phyloP scores from a whole-genome alignment of 306 rosid species.

The Senna siamea region DNA sequence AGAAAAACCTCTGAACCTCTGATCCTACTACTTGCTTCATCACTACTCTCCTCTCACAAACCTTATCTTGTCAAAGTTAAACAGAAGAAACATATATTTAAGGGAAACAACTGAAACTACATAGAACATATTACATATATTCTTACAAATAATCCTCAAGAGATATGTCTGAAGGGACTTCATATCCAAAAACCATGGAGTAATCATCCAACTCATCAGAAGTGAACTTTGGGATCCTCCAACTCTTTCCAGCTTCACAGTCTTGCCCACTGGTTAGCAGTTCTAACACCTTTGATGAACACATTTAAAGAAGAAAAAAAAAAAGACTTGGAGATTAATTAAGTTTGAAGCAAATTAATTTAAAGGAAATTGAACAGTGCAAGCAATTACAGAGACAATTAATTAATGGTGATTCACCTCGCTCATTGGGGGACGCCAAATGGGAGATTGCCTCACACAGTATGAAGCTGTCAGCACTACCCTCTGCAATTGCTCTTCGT shows the following conservation, averaged over 20 bases:
- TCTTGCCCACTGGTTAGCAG: slow-evolving; percentile 64
- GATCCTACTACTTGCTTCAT: slow-evolving; percentile 16
- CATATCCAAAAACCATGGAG: slow-evolving; percentile 82
- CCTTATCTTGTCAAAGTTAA: slow-evolving; percentile 5
- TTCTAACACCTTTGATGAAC: slow-evolving; percentile 72
- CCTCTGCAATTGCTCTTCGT: slow-evolving; percentile 63
- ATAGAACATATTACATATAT: background rate
- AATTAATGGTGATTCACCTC: slow-evolving; percentile 53
- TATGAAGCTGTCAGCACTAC: slow-evolving; percentile 75
- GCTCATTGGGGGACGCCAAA: slow-evolving; percentile 78
- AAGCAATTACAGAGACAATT: too few species aligned
- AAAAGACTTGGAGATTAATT: too few species aligned
- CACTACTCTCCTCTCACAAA: slow-evolving; percentile 22
- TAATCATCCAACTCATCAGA: slow-evolving; percentile 87
- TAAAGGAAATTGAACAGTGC: background rate
- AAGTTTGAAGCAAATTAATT: background rate
- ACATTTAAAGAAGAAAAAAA: too few species aligned
- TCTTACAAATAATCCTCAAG: slow-evolving; percentile 68
- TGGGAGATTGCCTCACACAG: slow-evolving; percentile 79
- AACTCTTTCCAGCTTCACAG: slow-evolving; percentile 58
- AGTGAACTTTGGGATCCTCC: slow-evolving; percentile 76
- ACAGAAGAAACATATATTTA: background rate
- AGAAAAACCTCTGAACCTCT: too few species aligned
- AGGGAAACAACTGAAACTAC: background rate
- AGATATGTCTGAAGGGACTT: slow-evolving; percentile 61